Evolutionary conservation across 1,284 basidiomycete genomes (phyloP), one percentile per base, ranked within the genome.

Genomic region (Malassezia obtusa): DNA sequence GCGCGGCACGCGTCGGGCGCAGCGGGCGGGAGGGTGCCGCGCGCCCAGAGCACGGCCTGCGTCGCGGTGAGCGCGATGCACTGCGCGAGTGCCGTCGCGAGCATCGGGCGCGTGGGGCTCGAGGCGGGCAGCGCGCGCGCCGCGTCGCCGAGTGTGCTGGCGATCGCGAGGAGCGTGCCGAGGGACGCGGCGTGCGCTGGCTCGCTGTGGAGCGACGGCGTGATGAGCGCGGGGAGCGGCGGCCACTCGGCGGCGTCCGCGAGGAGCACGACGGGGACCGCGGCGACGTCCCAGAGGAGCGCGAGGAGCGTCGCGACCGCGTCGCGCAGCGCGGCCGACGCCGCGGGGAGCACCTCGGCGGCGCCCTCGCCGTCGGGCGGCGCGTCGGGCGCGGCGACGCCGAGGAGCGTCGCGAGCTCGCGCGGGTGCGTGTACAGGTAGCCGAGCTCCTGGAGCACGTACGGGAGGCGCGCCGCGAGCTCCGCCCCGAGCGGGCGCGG

Each of bases 391-490:
- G 84, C 84, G n/a, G 85, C 78, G 24, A 47, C 17, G 57, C 90
- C 87, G 57, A 92, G 78, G 35, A 89, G 77, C 52, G 83, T 84
- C 0, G 83, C 81, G 19, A 94, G 80, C 62, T 88, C 84, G 63
- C 89, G 85, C 7, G 91, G 89, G 75, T 94, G 90, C 1, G 87
- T 85, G 48, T 92, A 78, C 0, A 88, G 86, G 64, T 90, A 89
- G 68, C 89, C 89, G 52, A 92, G 75, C 57, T 89, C 85, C 68
- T 89, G 87, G 0, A 96, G 77, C n/a, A 91, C 80, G 32, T 80
- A 76, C 17, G 90, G 76, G 0, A 83, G 82, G 51, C 81, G 81
- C 2, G 78, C 77, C 2, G 81, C 80, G 70, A 87, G 87, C 12
- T 81, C 41, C n/a, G 32, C 46, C 35, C 44, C 43, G n/a, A 52